Percentiles rank a stretch among this genome's conserved stretches.
phyloP scores from a whole-genome alignment of 1,139 yeast genomes.

The Tardiomyces digboiensis region DNA sequence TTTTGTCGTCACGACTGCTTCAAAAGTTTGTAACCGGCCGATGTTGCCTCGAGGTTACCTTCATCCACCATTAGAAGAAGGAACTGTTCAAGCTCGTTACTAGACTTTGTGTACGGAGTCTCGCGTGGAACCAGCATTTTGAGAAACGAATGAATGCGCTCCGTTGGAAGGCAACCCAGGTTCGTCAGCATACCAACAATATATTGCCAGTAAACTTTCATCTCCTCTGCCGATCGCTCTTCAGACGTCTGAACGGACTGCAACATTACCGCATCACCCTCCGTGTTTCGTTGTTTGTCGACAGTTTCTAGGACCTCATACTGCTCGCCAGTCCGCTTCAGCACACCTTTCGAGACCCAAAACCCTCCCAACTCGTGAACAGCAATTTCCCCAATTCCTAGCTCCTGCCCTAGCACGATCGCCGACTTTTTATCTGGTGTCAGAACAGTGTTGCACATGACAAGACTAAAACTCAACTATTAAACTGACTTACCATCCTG shows the following conservation, averaged over 20 bases:
- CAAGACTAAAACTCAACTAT: no score
- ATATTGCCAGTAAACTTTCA: conserved; percentile 38
- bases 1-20: background rate
- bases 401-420: background rate
- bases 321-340: conserved; percentile 25
- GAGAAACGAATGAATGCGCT: conserved; percentile 43
- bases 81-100: conserved; percentile 35
- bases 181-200: conserved; percentile 48
- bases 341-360: conserved; percentile 48
- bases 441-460: no score
- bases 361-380: conserved; percentile 26
- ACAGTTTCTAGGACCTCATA: conserved; percentile 17
- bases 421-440: background rate
- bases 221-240: conserved; percentile 27
- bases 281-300: conserved; percentile 7
- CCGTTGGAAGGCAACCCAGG: conserved; percentile 39
- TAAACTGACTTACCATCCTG: background rate
- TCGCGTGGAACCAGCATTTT: conserved; percentile 46
- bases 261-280: conserved; percentile 6
- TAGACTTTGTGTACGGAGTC: conserved; percentile 32
- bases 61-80: conserved; percentile 19
- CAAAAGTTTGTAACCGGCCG: background rate
- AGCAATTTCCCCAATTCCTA: conserved; percentile 8
- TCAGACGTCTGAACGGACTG: conserved; percentile 20
- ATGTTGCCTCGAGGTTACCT: background rate